Evolutionary conservation across 2,329 filamentous ascomycete species (phyloP), one percentile per base, ranked within the genome.

Genomic region (Talaromyces amestolkiae): DNA sequence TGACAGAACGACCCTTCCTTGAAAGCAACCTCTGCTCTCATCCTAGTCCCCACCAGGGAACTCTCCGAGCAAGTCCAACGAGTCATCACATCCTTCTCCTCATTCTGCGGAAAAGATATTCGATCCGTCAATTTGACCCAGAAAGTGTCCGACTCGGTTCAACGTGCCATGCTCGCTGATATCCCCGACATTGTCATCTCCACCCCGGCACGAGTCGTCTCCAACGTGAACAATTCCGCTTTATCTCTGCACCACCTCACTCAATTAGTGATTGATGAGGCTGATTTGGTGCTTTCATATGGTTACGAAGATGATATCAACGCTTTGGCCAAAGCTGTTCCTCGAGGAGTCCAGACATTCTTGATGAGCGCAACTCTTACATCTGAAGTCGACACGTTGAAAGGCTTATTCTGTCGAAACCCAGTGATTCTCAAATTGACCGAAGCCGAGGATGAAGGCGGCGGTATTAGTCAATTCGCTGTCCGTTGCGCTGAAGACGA

Each of bases 401-500:
- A 95, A 75, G 87, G 86, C 2, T 84, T 97, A 35, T 96, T 99
- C 78, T 95, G 92, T 76, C 86, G 89, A 53, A 88, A 91, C 71
- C 93, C 94, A 0, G 89, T 87, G 1, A 79, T 95, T 51, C 80
- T 99, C 70, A 90, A 96, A 73, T 80, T 99, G 19, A 91, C 95
- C 68, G 92, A 96, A 69, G 86, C 89, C 60, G 91, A 96, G 70
- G 88, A 89, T 24, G 89, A 92, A 69, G 87, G 89, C 22, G 87
- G 90, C 68, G 89, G 88, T 4, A 85, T 98, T 33, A 91, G 88
- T 63, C 95, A 98, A 79, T 97, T 93, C 73, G 88, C 93, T 35
- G 91, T 97, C 69, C 92, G 87, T 75, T 96, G 93, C 70, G 92
- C 87, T n/a, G 95, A 99, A 79, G 94, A 98, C 70, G 95, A 98